These are phyloP conservation scores for Picocystis sp. DNA, from an alignment of 163 green algal species.

Conservation along the genomic window DNA sequence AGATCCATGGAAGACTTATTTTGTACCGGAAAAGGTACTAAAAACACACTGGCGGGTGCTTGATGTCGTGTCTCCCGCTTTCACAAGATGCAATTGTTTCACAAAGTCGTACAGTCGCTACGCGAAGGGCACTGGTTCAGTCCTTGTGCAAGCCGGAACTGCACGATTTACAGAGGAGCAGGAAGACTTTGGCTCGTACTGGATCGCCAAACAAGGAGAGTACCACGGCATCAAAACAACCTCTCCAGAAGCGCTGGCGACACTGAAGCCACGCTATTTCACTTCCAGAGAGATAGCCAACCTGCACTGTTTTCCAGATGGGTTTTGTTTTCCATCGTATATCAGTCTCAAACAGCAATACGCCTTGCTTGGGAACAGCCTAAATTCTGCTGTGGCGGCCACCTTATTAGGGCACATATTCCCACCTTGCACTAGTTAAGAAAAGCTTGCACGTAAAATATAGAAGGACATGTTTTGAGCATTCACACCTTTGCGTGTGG, in stretches of 20 bases:
- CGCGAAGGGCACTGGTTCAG: conserved; percentile 47
- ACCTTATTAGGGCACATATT: conserved; percentile 45
- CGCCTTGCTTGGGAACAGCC: conserved; percentile 60
- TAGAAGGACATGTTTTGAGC: too few relatives aligned
- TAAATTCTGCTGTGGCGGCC: conserved; percentile 51
- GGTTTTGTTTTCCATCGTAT: conserved; percentile 40
- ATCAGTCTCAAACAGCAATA: conserved; percentile 41
- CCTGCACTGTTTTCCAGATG: conserved; percentile 43
- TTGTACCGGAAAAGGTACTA: conserved; percentile 19
- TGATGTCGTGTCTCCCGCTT: conserved; percentile 24
- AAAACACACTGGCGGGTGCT: conserved; percentile 18
- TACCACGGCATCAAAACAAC: too few relatives aligned
- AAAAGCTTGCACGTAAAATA: too few relatives aligned
- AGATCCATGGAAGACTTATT: conserved; percentile 3
- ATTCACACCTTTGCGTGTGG: too few relatives aligned
- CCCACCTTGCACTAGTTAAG: too few relatives aligned
- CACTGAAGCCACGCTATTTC: conserved; percentile 34
- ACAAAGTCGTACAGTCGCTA: conserved; percentile 62
- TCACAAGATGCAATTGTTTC: conserved; percentile 48
- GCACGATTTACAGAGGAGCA: not conserved
- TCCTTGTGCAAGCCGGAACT: conserved; percentile 22
- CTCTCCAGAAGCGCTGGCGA: conserved; percentile 2
- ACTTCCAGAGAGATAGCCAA: conserved; percentile 45
- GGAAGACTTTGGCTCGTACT: not conserved
- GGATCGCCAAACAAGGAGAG: too few relatives aligned